phyloP scores from a whole-genome alignment of 176 grass and related monocot genomes.

The Bothriochloa decipiens region DNA sequence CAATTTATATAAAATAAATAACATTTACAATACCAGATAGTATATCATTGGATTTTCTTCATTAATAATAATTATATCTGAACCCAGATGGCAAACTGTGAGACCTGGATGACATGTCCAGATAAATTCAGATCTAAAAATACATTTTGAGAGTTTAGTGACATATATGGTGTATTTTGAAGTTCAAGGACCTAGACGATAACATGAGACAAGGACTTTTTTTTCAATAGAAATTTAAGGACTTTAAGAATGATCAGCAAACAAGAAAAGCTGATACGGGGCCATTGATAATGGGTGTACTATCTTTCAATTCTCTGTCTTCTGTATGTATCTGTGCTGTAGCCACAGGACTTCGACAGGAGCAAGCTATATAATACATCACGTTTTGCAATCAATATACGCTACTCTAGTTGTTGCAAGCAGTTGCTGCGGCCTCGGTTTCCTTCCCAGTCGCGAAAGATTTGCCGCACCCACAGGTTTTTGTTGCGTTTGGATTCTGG shows the following conservation, averaged over 20 bases:
- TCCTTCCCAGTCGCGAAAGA: conserved; percentile 76
- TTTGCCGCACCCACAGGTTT: conserved; percentile 96
- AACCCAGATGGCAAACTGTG: not conserved
- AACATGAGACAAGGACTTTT: no score
- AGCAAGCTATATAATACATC: conserved; percentile 8
- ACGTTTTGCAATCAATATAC: not conserved
- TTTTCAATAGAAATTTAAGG: not conserved
- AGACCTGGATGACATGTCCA: not conserved
- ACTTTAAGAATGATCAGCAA: not conserved
- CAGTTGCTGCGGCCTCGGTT: conserved; percentile 52
- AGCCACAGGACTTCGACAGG: not conserved
- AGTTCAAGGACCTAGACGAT: no score
- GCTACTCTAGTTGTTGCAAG: conserved; percentile 63
- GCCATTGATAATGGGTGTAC: not conserved
- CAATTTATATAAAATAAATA: no score
- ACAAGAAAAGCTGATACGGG: not conserved
- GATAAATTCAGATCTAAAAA: not conserved
- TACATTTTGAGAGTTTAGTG: not conserved
- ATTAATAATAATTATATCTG: no score
- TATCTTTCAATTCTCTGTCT: conserved; percentile 40
- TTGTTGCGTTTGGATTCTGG: conserved; percentile 91
- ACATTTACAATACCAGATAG: no score
- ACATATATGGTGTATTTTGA: no score
- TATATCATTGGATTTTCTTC: no score
- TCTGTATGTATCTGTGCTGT: not conserved